A percentile compares a stretch with the other conserved stretches of the same genome.
Evolutionary conservation across 2,329 filamentous ascomycete species (phyloP).

Genomic region (Phaeophleospora eucalypticola): DNA sequence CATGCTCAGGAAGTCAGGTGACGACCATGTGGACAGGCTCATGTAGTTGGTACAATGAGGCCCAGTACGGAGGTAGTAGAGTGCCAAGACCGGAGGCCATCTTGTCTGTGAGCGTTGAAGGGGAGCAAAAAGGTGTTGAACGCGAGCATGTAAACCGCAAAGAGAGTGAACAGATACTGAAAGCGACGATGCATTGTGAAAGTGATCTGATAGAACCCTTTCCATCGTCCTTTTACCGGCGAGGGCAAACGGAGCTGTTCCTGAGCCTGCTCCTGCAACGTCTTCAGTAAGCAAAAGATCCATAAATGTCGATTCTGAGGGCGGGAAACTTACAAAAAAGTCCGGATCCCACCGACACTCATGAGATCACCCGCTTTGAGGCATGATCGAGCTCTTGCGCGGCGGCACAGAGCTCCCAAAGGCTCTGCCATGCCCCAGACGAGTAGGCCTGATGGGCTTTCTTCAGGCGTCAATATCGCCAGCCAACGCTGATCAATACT

Average conservation of each 20-base stretch:
- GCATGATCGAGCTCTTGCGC: neutral
- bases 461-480: constrained; percentile 15
- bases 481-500: constrained; percentile 19
- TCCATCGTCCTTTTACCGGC: neutral
- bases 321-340: neutral
- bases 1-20: neutral
- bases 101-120: neutral
- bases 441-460: constrained; percentile 10
- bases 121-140: neutral
- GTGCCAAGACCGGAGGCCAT: neutral
- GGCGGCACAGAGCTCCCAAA: constrained; percentile 3
- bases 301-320: neutral
- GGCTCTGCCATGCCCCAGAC: constrained; percentile 3
- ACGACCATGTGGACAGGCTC: neutral
- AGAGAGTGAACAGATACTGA: neutral
- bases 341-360: neutral
- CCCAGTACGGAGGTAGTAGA: neutral
- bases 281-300: neutral
- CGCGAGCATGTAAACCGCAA: neutral
- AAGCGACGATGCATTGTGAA: neutral
- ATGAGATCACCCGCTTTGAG: neutral
- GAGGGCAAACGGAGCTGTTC: neutral
- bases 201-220: neutral
- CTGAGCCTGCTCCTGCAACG: neutral
- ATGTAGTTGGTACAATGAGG: neutral